Evolutionary conservation across 2,329 filamentous ascomycete genomes (phyloP).

Genomic region (Botrytis byssoidea): DNA sequence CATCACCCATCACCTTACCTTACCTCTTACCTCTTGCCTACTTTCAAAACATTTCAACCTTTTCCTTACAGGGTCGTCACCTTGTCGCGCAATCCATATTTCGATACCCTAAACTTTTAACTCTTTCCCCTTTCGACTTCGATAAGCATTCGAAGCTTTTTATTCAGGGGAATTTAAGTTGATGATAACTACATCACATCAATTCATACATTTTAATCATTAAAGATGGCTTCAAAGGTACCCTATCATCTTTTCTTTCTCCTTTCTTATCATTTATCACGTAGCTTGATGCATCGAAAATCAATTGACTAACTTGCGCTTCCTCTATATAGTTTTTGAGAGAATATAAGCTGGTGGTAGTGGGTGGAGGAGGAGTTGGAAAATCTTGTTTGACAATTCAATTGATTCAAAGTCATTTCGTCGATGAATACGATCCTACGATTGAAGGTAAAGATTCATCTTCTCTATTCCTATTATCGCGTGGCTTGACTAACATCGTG

Average conservation of each 20-base stretch:
- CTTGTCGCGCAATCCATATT: slow-evolving; percentile 17
- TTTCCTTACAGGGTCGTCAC: slow-evolving; percentile 14
- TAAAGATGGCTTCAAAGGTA: slow-evolving; percentile 43
- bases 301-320: slow-evolving; percentile 27
- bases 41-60: not conserved
- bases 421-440: slow-evolving; percentile 98
- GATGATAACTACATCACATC: slow-evolving; percentile 28
- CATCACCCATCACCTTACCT: not conserved
- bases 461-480: not conserved
- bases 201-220: slow-evolving; percentile 21
- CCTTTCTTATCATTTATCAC: not conserved
- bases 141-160: slow-evolving; percentile 16
- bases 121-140: slow-evolving; percentile 23
- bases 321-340: slow-evolving; percentile 63
- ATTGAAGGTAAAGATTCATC: slow-evolving; percentile 76
- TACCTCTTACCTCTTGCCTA: not conserved
- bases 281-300: not conserved
- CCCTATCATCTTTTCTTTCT: slow-evolving; percentile 5
- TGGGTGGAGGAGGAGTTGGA: slow-evolving; percentile 96
- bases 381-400: slow-evolving; percentile 99
- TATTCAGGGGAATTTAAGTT: slow-evolving; percentile 22
- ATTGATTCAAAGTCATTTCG: slow-evolving; percentile 86
- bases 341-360: slow-evolving; percentile 95
- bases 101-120: slow-evolving; percentile 8
- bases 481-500: not conserved